Base-by-base conservation (phyloP, 1,139 yeast genomes). In the Fermentozyma sake region DNA sequence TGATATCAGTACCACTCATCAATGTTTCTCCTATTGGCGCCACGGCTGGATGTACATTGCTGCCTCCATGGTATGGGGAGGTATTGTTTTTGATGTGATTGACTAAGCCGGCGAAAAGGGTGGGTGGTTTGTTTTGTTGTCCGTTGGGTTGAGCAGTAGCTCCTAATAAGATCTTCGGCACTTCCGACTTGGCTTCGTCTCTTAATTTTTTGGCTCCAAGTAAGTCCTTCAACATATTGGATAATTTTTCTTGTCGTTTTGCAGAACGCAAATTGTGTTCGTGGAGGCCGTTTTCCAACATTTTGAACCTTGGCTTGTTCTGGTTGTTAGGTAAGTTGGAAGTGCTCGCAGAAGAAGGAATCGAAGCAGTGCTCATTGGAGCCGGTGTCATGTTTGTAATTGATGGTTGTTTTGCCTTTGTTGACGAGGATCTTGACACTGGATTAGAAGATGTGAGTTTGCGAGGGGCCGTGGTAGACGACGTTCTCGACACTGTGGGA, bases 141-240 rank as follows among this genome's bases (percentile, higher is more conserved):
- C 29, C 30, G 16, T 30, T 28, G 13, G 35, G 36, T 10, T 22
- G 27, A 12, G 14, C 16, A 8, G 25, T 16, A 6, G 31, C 19
- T 4, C 37, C 38, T 10, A 35, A 53, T 20, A 66, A 41, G n/a
- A 65, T 50, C 37, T 79, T 83, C 1, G 94, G 93, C n/a, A 85
- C 83, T 1, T 95, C 95, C 29, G 82, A 72, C 27, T 80, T 78
- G 2, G 95, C 95, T 42, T 78, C 91, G 42, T 79, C 85, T 29
- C 95, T 66, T 19, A 83, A 66, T 50, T 80, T 83, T 44, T 82
- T 82, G 7, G 89, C 87, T 18, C 89, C 93, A 34, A 89, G 58
- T 39, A 86, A 67, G 48, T 85, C 95, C 43, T 85, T 85, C 40
- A 91, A 68, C 95, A 89, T 84, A 37, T 79, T 78, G 12, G 86